These are phyloP conservation scores for Sordaria brevicollis DNA, from an alignment of 495 filamentous ascomycete species.

Conservation along the genomic window DNA sequence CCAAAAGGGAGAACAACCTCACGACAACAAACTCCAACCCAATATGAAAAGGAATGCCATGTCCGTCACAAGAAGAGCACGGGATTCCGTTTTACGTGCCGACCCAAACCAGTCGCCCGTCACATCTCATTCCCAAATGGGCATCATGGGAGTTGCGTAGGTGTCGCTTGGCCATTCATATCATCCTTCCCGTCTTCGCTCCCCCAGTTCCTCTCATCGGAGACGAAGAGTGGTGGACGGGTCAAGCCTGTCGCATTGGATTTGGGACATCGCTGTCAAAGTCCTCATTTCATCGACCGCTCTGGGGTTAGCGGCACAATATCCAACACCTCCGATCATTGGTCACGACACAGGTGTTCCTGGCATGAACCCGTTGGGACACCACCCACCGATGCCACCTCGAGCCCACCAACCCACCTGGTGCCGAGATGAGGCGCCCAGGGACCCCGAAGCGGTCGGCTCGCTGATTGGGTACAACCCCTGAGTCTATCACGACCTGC, in stretches of 20 bases:
- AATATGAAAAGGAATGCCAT: neutral
- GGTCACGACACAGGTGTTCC: constrained; percentile 9
- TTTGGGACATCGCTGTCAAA: neutral
- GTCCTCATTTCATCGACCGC: constrained; percentile 12
- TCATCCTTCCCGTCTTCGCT: neutral
- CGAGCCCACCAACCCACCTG: constrained; percentile 3
- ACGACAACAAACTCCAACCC: neutral
- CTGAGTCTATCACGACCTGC: constrained; percentile 11
- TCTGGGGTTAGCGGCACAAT: constrained; percentile 7
- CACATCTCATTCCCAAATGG: neutral
- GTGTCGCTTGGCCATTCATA: neutral
- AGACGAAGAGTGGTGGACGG: neutral
- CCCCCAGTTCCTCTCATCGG: neutral
- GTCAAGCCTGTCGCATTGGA: neutral
- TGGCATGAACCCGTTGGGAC: constrained; percentile 1
- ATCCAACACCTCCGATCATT: constrained; percentile 5
- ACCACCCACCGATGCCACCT: neutral
- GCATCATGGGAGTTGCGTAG: neutral
- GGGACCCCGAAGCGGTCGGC: constrained; percentile 1
- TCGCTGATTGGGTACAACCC: constrained; percentile 8
- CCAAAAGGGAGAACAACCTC: neutral
- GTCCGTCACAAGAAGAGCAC: neutral
- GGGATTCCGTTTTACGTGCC: neutral
- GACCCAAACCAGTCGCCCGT: neutral
- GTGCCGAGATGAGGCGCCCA: constrained; percentile 16